Evolutionary conservation across 495 filamentous ascomycete genomes (phyloP), one percentile per base, ranked within the genome.

Genomic region (Cladorrhinum samala): DNA sequence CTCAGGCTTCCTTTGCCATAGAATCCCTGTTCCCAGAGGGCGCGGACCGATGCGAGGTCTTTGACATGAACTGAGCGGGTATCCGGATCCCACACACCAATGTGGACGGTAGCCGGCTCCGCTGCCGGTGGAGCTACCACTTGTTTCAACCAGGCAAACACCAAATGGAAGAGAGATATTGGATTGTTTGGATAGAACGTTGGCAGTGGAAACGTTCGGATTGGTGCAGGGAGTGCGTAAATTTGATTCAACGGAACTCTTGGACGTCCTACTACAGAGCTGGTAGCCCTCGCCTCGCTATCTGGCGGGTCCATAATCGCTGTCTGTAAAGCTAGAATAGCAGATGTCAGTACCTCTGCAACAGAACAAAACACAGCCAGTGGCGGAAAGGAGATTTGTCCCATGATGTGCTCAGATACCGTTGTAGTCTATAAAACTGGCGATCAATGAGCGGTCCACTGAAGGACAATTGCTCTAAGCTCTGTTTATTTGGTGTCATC

Each of bases 1-100:
- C 91, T 96, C 54, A 97, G 75, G 49, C 72, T 89, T 44, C 93
- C 93, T 69, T 95, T 96, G 40, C 93, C 93, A 67, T 89, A 99
- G 69, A 97, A 97, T 1, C 93, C 93, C 64, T 88, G 84, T 66
- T 95, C 86, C 93, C 93, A 99, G 23, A 99, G 71, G 8, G 84
- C 87, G 36, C 85, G 79, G 44, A 94, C 84, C 1, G 88, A 80
- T 30, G 73, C 73, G 39, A 80, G 71, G 61, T 96, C 86, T 9
- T 83, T 89, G 33, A 99, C 81, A 68, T 96, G 90, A 2, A 97
- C 78, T 2, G 90, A 89, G 2, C 85, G 78, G 11, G 91, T 94
- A 51, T 85, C 83, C 1, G 78, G 70, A 33, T 88, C 88, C 74
- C 92, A 96, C 59, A 80, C 78, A 30, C 83, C 91, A 39, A 80